A percentile compares a stretch with the other conserved stretches of the same genome.
Conservation (phyloP, 1,284 basidiomycete species). For the Papiliotrema fonsecae region DNA sequence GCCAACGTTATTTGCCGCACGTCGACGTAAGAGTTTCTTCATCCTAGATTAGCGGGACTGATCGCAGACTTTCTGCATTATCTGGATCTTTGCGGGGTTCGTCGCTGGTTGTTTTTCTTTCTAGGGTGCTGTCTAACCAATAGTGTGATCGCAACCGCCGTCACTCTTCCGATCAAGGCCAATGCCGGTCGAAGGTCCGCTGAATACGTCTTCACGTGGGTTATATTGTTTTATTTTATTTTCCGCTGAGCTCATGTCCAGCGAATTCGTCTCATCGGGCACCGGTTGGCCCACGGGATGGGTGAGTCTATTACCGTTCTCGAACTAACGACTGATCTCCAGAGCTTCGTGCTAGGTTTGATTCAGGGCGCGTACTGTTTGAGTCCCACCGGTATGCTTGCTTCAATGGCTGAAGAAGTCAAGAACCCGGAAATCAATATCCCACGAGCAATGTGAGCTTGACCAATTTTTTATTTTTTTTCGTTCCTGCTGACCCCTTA, state of each 20-base stretch:
- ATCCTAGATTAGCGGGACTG: neutral
- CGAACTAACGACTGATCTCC: constrained; percentile 1
- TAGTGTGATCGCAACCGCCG: constrained; percentile 42
- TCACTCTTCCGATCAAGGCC: constrained; percentile 45
- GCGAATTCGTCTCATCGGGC: constrained; percentile 42
- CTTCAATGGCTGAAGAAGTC: constrained; percentile 46
- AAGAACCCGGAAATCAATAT: constrained; percentile 40
- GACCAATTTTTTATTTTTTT: constrained; percentile 19
- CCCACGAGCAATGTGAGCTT: constrained; percentile 42
- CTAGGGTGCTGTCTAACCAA: neutral
- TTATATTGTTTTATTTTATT: neutral
- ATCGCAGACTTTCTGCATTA: constrained; percentile 27
- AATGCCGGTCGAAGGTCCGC: constrained; percentile 36
- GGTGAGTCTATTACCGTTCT: constrained; percentile 15
- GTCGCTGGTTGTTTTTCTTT: constrained; percentile 2
- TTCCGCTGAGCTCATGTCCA: constrained; percentile 1
- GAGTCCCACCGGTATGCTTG: constrained; percentile 41
- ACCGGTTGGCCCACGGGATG: constrained; percentile 39
- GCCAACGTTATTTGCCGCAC: constrained; percentile 34
- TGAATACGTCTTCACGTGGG: constrained; percentile 26
- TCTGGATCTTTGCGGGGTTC: constrained; percentile 25
- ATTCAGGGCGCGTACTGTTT: constrained; percentile 39
- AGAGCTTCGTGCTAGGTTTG: constrained; percentile 39
- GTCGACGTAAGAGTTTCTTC: constrained; percentile 27
- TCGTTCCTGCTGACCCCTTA: constrained; percentile 11